These are phyloP conservation scores for Leccinum variicolor DNA, from an alignment of 768 basidiomycete genomes.

Conservation along the genomic window DNA sequence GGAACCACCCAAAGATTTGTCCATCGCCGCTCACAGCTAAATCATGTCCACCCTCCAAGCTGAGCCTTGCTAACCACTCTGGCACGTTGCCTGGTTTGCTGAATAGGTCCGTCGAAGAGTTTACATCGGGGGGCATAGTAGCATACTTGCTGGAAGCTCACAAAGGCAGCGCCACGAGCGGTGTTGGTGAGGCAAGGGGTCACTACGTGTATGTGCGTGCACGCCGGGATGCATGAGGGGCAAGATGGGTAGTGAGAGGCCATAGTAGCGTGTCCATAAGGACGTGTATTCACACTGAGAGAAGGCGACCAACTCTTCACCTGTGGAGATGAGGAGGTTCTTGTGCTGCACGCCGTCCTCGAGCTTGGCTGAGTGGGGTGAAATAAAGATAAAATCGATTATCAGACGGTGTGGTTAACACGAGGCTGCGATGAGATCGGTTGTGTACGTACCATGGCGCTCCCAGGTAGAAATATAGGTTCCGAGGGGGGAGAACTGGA, in stretches of 20 bases:
- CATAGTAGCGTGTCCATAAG: too few species aligned
- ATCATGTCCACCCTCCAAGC: conserved; percentile 73
- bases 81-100: conserved; percentile 69
- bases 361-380: conserved; percentile 56
- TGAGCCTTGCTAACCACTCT: conserved; percentile 55
- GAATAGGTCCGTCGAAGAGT: conserved; percentile 51
- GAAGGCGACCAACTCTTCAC: conserved; percentile 83
- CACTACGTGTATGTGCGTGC: too few species aligned
- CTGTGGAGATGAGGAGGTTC: conserved; percentile 86
- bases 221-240: too few species aligned
- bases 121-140: conserved; percentile 48
- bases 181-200: conserved; percentile 11
- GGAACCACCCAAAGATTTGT: conserved; percentile 66
- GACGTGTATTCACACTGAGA: conserved; percentile 43
- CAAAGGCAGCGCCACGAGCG: conserved; percentile 52
- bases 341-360: conserved; percentile 91
- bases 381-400: conserved; percentile 11
- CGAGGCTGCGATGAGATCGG: conserved; percentile 17
- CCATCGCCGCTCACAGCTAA: conserved; percentile 63
- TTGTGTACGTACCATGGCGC: conserved; percentile 57
- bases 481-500: conserved; percentile 90
- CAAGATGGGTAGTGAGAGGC: too few species aligned
- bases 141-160: conserved; percentile 70
- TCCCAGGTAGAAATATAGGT: conserved; percentile 97
- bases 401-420: conserved; percentile 16